Evolutionary conservation across 2,329 filamentous ascomycete species (phyloP).

Genomic region (Apiospora aurea): DNA sequence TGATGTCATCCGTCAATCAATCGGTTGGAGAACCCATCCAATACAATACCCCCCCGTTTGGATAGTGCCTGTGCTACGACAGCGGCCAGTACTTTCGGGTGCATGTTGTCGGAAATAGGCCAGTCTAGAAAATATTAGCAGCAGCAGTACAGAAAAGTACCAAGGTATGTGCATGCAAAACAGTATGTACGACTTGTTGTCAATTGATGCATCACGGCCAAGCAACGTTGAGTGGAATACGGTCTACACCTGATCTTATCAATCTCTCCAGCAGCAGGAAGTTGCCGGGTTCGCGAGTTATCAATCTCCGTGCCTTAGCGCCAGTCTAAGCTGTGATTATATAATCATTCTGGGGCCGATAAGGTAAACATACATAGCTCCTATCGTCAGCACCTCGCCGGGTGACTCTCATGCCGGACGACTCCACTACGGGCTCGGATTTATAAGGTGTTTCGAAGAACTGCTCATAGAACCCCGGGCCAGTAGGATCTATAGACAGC

Average conservation of each 20-base stretch:
- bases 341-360: slow-evolving; percentile 7
- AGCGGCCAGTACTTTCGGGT: background rate
- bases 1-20: slow-evolving; percentile 14
- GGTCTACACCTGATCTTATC: too few species aligned
- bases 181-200: background rate
- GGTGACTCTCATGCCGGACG: background rate
- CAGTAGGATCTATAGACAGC: background rate
- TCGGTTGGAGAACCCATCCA: background rate
- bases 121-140: background rate
- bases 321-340: background rate
- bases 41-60: background rate
- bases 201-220: background rate
- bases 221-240: background rate
- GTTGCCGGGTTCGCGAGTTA: background rate
- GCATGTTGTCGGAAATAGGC: background rate
- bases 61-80: background rate
- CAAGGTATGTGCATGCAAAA: background rate
- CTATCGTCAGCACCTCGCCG: slow-evolving; percentile 1
- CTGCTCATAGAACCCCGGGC: background rate
- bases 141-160: background rate
- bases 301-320: background rate
- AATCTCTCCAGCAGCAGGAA: background rate
- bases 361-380: slow-evolving; percentile 24
- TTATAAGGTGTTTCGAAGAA: background rate
- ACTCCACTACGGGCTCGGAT: background rate